Percentiles rank a stretch among this genome's conserved stretches.
Conservation (phyloP, 257 asterid species). For the Voacanga thouarsii region DNA sequence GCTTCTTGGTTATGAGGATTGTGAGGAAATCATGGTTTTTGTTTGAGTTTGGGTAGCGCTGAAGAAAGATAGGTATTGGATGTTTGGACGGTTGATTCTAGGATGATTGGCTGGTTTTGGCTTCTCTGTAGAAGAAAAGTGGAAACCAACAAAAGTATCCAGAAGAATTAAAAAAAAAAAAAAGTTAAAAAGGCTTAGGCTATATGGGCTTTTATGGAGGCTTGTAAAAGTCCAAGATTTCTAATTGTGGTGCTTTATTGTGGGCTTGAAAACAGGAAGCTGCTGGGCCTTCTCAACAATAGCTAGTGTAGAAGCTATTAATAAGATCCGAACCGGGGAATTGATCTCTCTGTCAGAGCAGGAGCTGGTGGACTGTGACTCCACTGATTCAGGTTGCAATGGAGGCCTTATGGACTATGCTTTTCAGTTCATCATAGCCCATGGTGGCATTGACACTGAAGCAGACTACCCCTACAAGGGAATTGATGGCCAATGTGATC, state of each 20-base stretch:
- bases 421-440: slow-evolving; percentile 58
- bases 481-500: slow-evolving; percentile 53
- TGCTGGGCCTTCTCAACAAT: slow-evolving; percentile 87
- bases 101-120: not conserved
- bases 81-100: not conserved
- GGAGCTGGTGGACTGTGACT: slow-evolving; percentile 74
- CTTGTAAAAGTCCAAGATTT: not conserved
- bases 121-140: not conserved
- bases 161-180: not conserved
- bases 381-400: slow-evolving; percentile 55
- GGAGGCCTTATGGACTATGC: slow-evolving; percentile 90
- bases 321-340: slow-evolving; percentile 58
- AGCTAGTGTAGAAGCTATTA: slow-evolving; percentile 69
- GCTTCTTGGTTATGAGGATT: too few relatives aligned
- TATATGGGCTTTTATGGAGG: not conserved
- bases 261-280: slow-evolving; percentile 41
- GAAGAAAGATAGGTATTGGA: not conserved
- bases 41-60: not conserved
- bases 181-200: not conserved
- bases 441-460: slow-evolving; percentile 83
- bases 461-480: slow-evolving; percentile 72
- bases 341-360: slow-evolving; percentile 62
- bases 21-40: too few relatives aligned
- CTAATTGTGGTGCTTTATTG: not conserved
- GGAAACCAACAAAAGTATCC: not conserved